phyloP scores from a whole-genome alignment of 2,329 filamentous ascomycete species.

The Apiospora pterosperma region DNA sequence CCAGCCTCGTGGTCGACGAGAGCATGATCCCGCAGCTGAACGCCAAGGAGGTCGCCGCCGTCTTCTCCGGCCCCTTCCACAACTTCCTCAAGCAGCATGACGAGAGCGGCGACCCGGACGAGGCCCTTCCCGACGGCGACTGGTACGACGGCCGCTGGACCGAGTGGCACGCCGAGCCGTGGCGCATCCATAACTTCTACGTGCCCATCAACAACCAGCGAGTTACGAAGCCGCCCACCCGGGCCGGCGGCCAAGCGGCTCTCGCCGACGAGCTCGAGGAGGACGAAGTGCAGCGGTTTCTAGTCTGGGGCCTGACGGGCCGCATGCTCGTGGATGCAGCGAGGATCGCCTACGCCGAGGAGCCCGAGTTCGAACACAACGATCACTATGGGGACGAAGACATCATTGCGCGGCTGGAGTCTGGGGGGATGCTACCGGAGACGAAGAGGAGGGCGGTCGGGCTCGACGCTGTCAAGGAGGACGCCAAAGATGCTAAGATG shows the following conservation, averaged over 20 bases:
- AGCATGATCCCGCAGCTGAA: conserved; percentile 77
- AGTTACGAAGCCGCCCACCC: conserved; percentile 55
- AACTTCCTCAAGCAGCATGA: conserved; percentile 70
- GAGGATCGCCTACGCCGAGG: conserved; percentile 74
- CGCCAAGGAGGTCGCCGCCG: conserved; percentile 86
- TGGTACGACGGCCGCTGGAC: conserved; percentile 90
- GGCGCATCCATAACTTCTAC: conserved; percentile 89
- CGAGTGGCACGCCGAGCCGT: conserved; percentile 72
- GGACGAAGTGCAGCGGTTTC: conserved; percentile 57
- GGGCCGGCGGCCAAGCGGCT: conserved; percentile 20
- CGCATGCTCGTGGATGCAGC: conserved; percentile 86
- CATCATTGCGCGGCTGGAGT: conserved; percentile 44
- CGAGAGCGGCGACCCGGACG: conserved; percentile 39
- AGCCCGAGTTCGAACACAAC: conserved; percentile 79
- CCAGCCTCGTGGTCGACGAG: conserved; percentile 56
- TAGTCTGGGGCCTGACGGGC: conserved; percentile 94
- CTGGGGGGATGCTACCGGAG: conserved; percentile 41
- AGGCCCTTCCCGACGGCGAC: conserved; percentile 44
- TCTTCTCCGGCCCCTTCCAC: conserved; percentile 86
- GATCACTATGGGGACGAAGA: conserved; percentile 48
- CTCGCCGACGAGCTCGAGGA: conserved; percentile 32
- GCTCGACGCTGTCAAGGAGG: conserved; percentile 28
- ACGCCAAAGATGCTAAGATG: conserved; percentile 39
- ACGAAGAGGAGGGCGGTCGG: conserved; percentile 38
- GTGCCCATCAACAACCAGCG: conserved; percentile 73